Percentiles rank a stretch among this genome's conserved stretches.
phyloP scores from a whole-genome alignment of 1,284 basidiomycete species.

The Sanghuangporus weigelae region DNA sequence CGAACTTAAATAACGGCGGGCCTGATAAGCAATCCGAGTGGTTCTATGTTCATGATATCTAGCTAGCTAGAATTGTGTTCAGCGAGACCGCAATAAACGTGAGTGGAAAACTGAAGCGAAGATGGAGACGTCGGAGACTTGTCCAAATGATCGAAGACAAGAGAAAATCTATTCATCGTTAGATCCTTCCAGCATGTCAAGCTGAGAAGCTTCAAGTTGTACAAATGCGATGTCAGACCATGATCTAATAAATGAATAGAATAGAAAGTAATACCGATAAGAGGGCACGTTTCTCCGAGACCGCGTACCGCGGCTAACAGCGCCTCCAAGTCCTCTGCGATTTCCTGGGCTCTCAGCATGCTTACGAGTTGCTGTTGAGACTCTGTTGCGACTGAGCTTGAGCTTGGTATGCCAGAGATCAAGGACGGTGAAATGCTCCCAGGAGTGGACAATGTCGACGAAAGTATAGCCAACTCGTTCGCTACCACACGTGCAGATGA shows the following conservation, averaged over 20 bases:
- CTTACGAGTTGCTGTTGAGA: background rate
- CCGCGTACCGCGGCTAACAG: background rate
- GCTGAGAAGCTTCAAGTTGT: background rate
- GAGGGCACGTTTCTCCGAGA: conserved; percentile 7
- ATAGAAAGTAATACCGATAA: conserved; percentile 2
- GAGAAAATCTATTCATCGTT: background rate
- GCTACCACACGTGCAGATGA: conserved; percentile 5
- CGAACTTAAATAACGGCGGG: too few species aligned
- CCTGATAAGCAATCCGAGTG: too few species aligned
- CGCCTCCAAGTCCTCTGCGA: conserved; percentile 1
- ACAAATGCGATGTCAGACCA: background rate
- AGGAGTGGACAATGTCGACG: background rate
- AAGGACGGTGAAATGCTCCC: background rate
- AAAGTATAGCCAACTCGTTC: background rate
- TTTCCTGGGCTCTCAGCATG: background rate
- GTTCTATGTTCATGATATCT: too few species aligned
- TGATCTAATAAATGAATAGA: background rate
- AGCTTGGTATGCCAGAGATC: background rate
- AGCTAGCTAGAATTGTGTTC: too few species aligned
- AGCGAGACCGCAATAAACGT: too few species aligned
- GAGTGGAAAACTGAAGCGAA: too few species aligned
- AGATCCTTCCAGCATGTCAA: background rate
- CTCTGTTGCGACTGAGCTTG: background rate
- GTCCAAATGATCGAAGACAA: too few species aligned
- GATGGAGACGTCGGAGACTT: too few species aligned